Evolutionary conservation across 371 early-diverging fungal species (phyloP).

Genomic region (Saksenaea oblongispora): DNA sequence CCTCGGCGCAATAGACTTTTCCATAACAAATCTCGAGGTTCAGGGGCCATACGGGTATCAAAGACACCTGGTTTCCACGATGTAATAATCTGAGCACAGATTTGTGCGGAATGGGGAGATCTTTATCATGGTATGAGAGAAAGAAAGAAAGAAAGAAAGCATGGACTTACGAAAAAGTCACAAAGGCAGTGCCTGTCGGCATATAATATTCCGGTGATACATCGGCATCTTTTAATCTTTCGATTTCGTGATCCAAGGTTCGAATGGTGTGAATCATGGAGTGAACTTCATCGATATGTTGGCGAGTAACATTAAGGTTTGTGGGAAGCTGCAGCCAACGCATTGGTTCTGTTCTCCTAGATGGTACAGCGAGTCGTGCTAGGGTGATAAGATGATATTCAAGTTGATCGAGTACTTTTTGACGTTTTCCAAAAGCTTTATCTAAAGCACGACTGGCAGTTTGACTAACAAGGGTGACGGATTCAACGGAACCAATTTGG

Average conservation of each 20-base stretch:
- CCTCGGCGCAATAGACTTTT: constrained; percentile 68
- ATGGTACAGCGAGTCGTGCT: constrained; percentile 8
- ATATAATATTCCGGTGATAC: constrained; percentile 45
- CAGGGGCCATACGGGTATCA: constrained; percentile 79
- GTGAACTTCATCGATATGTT: not conserved
- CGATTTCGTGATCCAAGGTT: constrained; percentile 26
- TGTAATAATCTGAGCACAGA: constrained; percentile 64
- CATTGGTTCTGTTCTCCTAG: not conserved
- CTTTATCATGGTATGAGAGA: constrained; percentile 9
- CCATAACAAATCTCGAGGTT: constrained; percentile 93
- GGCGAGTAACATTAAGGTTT: constrained; percentile 1
- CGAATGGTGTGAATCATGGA: constrained; percentile 5
- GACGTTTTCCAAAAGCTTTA: constrained; percentile 15
- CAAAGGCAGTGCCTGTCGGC: constrained; percentile 63
- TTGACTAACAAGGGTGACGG: constrained; percentile 37
- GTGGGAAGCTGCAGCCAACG: constrained; percentile 16
- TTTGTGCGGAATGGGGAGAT: constrained; percentile 52
- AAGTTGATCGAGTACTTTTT: constrained; percentile 23
- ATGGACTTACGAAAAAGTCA: constrained; percentile 59
- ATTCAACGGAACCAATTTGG: constrained; percentile 42
- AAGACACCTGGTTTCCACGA: constrained; percentile 69
- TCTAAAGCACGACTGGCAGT: constrained; percentile 20
- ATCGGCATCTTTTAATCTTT: constrained; percentile 28
- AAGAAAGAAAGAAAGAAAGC: constrained; percentile 3
- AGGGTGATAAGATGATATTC: constrained; percentile 32